Conservation (phyloP, 495 filamentous ascomycete genomes). For the Penicillium steckii region DNA sequence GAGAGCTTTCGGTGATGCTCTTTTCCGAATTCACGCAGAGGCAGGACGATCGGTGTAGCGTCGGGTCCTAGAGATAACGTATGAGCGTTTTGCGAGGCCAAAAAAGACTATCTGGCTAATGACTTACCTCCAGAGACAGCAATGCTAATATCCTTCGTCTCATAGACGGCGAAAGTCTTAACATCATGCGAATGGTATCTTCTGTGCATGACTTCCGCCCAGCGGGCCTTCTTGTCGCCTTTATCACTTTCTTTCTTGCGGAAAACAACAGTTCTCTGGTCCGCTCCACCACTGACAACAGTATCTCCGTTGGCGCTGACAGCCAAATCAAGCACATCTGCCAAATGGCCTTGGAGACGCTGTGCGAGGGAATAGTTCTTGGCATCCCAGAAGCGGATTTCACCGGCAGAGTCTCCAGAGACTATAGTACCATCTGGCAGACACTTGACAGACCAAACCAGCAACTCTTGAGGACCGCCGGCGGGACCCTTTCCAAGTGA, state of each 20-base stretch:
- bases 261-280: slow-evolving; percentile 81
- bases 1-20: slow-evolving; percentile 79
- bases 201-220: slow-evolving; percentile 80
- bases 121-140: slow-evolving; percentile 85
- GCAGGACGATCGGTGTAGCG: slow-evolving; percentile 74
- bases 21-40: slow-evolving; percentile 74
- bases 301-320: slow-evolving; percentile 76
- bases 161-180: slow-evolving; percentile 89
- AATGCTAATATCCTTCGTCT: slow-evolving; percentile 78
- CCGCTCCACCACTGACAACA: slow-evolving; percentile 89
- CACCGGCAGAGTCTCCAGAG: slow-evolving; percentile 90
- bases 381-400: slow-evolving; percentile 90
- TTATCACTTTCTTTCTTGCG: slow-evolving; percentile 54
- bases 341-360: slow-evolving; percentile 77
- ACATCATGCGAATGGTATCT: slow-evolving; percentile 90
- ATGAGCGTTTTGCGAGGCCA: slow-evolving; percentile 32
- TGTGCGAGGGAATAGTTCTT: slow-evolving; percentile 86
- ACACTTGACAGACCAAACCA: slow-evolving; percentile 91
- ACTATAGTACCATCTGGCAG: slow-evolving; percentile 86
- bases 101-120: not conserved
- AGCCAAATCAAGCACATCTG: slow-evolving; percentile 86
- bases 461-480: slow-evolving; percentile 75
- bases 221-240: slow-evolving; percentile 59
- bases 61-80: slow-evolving; percentile 64
- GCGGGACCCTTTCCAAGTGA: slow-evolving; percentile 74